Percentiles rank a stretch among this genome's conserved stretches.
Conservation (phyloP, 371 early-diverging fungal genomes). For the Chytridium lagenaria region DNA sequence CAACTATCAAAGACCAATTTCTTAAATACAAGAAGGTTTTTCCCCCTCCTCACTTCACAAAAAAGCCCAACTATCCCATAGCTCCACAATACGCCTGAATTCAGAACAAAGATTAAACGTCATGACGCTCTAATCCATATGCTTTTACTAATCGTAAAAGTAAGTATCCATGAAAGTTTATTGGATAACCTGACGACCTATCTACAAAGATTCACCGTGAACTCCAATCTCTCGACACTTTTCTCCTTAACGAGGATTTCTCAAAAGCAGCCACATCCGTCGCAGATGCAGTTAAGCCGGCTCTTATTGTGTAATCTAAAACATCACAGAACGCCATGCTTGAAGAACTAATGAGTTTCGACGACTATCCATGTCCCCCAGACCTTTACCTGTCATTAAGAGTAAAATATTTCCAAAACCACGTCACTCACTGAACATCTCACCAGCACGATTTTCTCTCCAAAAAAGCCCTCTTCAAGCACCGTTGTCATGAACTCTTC, state of each 20-base stretch:
- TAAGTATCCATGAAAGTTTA: no score
- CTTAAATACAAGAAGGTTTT: background rate
- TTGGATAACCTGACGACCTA: background rate
- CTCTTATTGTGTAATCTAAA: background rate
- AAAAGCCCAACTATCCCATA: no score
- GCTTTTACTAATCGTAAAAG: background rate
- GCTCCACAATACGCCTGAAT: no score
- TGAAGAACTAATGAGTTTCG: constrained; percentile 25
- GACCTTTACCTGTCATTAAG: constrained; percentile 28
- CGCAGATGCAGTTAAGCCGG: constrained; percentile 23
- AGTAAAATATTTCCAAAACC: no score
- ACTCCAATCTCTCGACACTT: constrained; percentile 25
- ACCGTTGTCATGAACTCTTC: constrained; percentile 29
- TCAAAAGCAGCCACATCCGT: constrained; percentile 27
- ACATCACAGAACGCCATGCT: constrained; percentile 27
- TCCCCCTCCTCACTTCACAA: no score
- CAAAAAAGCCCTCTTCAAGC: constrained; percentile 25
- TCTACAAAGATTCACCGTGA: constrained; percentile 28
- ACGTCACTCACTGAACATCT: no score
- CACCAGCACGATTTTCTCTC: constrained; percentile 19
- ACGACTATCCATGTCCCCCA: background rate
- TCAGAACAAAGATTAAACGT: background rate
- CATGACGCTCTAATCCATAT: background rate
- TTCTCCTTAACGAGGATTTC: constrained; percentile 28
- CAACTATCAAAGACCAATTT: background rate